Conservation (phyloP, 1,284 basidiomycete species). For the Rhodotorula sp. region DNA sequence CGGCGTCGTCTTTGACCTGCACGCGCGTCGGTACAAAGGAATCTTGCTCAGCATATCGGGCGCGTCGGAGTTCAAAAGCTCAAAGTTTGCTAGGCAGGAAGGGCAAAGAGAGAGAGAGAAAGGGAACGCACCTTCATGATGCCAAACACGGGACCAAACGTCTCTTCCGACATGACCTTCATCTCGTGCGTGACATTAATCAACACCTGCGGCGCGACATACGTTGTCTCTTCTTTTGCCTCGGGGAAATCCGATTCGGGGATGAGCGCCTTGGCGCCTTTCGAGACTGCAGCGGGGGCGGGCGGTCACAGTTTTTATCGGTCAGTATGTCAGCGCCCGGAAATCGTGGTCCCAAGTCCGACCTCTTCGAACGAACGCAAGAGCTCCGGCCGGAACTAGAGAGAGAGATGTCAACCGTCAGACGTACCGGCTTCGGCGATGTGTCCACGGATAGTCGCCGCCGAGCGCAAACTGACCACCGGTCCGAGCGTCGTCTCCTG, state of each 20-base stretch:
- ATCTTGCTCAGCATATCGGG: background rate
- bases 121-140: slow-evolving; percentile 69
- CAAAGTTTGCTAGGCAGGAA: background rate
- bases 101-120: background rate
- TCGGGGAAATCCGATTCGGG: slow-evolving; percentile 66
- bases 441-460: slow-evolving; percentile 78
- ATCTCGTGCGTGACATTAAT: slow-evolving; percentile 85
- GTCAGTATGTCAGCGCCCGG: background rate
- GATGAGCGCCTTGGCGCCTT: slow-evolving; percentile 75
- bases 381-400: background rate
- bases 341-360: background rate
- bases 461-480: slow-evolving; percentile 81
- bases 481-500: slow-evolving; percentile 77
- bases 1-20: slow-evolving; percentile 73
- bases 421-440: slow-evolving; percentile 71
- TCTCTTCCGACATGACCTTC: slow-evolving; percentile 80
- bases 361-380: background rate
- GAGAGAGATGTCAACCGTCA: background rate
- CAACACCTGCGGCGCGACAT: slow-evolving; percentile 84
- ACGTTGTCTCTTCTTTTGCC: slow-evolving; percentile 70
- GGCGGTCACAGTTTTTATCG: background rate
- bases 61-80: background rate
- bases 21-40: background rate
- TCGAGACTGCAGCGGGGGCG: slow-evolving; percentile 57
- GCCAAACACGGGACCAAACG: slow-evolving; percentile 75